Conservation (phyloP, 441 rosid genomes). For the Isatis lusitanica region DNA sequence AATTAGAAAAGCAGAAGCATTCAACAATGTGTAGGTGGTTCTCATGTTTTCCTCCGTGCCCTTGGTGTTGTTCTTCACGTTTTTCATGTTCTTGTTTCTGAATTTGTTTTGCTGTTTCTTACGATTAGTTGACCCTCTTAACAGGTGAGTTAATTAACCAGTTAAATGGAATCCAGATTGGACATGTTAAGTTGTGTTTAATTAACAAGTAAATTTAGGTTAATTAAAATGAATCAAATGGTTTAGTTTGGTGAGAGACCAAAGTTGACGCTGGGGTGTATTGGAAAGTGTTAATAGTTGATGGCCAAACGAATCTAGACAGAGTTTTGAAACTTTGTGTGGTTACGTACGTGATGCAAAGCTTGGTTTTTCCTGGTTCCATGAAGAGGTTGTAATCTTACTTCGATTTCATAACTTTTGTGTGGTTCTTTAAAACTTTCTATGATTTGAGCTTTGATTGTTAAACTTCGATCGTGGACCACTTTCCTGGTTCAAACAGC, state of each 20-base stretch:
- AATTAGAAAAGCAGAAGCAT: constrained; percentile 6
- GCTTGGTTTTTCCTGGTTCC: no score
- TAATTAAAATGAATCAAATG: background rate
- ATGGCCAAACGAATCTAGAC: no score
- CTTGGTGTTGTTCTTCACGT: constrained; percentile 35
- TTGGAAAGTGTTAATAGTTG: no score
- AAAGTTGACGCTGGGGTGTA: background rate
- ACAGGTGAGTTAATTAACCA: background rate
- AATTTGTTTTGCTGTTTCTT: background rate
- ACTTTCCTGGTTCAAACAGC: no score
- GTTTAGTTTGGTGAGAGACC: background rate
- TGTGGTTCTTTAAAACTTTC: background rate
- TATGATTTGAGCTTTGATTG: no score
- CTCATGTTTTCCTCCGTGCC: constrained; percentile 33
- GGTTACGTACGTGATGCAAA: no score
- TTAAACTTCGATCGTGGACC: no score
- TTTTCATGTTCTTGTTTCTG: constrained; percentile 30
- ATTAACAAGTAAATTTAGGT: background rate
- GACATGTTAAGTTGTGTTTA: background rate
- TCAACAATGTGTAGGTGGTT: constrained; percentile 34
- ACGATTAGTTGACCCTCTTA: background rate
- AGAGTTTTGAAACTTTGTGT: no score
- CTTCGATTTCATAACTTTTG: background rate
- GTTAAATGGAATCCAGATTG: background rate
- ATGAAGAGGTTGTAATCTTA: no score